A percentile compares a stretch with the other conserved stretches of the same genome.
phyloP scores from a whole-genome alignment of 2,329 filamentous ascomycete genomes.

The Alternaria angustiovoidea region DNA sequence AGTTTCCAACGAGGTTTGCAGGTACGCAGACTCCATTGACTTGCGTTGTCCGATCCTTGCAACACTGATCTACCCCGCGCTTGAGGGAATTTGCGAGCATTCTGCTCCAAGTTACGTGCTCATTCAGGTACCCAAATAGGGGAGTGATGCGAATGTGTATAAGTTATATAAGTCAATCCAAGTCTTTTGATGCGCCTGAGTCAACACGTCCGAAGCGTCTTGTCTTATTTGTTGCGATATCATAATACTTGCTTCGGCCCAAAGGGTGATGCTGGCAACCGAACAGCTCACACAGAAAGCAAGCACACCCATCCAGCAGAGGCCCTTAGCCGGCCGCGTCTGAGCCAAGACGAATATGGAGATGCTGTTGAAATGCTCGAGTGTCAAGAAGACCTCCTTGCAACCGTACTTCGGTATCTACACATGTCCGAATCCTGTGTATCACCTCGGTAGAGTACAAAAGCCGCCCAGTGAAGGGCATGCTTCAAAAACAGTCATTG shows the following conservation, averaged over 20 bases:
- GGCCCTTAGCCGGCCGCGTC: not conserved
- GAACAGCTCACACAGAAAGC: not conserved
- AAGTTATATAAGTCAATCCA: not conserved
- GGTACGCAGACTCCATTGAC: not conserved
- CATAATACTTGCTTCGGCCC: not conserved
- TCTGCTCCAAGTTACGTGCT: slow-evolving; percentile 14
- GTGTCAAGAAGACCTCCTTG: not conserved
- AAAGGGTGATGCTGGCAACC: not conserved
- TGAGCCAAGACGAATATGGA: not conserved
- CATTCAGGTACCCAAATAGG: slow-evolving; percentile 12
- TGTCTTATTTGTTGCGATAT: not conserved
- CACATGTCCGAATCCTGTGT: not conserved
- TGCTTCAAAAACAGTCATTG: not conserved
- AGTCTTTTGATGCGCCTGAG: not conserved
- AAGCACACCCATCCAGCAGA: not conserved
- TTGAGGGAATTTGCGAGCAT: slow-evolving; percentile 36
- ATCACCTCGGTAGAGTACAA: no score
- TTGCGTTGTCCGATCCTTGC: not conserved
- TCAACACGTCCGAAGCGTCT: not conserved
- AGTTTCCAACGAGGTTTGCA: not conserved
- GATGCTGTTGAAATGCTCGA: not conserved
- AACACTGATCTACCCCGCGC: slow-evolving; percentile 13
- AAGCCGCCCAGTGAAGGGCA: not conserved
- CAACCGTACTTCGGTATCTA: not conserved
- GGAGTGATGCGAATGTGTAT: not conserved